These are phyloP conservation scores for Naganishia sp. DNA, from an alignment of 1,284 basidiomycete species.

Conservation along the genomic window DNA sequence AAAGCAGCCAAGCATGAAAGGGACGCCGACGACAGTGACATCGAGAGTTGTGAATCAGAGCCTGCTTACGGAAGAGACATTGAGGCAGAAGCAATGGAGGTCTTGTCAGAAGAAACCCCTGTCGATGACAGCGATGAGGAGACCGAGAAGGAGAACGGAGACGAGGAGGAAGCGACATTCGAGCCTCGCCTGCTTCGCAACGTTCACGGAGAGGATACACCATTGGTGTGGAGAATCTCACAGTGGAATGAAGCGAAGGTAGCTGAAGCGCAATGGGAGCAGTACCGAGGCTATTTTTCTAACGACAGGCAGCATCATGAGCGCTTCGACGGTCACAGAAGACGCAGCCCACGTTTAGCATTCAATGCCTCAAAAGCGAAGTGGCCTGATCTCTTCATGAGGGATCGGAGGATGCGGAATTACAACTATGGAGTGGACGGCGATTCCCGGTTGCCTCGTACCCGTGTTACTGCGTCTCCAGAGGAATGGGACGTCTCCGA, in stretches of 20 bases:
- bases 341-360: neutral
- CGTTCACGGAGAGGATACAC: no score
- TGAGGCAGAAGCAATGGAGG: neutral
- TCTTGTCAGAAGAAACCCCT: neutral
- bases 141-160: neutral
- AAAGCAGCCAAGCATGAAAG: neutral
- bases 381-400: neutral
- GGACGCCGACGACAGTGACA: neutral
- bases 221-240: no score
- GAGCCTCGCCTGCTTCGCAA: neutral
- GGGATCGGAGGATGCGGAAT: neutral
- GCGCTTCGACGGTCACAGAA: neutral
- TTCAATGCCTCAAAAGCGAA: neutral
- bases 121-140: neutral
- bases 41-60: neutral
- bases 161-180: conserved; percentile 1
- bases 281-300: neutral
- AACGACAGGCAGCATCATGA: neutral
- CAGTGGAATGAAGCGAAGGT: no score
- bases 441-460: no score
- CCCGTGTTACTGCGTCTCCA: neutral
- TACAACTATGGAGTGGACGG: neutral
- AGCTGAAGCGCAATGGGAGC: no score
- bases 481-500: neutral
- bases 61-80: neutral